phyloP scores from a whole-genome alignment of 768 basidiomycete species.

The Cyclocybe aegerita region DNA sequence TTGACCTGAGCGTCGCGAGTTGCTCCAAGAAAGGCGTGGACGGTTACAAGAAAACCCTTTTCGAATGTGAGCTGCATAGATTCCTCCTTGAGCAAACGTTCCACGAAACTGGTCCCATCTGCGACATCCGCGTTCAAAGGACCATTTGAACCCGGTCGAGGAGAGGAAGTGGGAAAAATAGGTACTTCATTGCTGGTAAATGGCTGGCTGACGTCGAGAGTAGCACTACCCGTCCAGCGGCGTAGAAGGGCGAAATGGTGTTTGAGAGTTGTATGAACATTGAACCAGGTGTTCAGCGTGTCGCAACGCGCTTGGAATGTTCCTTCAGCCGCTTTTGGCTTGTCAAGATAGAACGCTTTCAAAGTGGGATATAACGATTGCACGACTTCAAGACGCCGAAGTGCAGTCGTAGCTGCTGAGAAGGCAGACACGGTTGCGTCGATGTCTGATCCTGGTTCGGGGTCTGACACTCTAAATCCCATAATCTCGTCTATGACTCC shows the following conservation, averaged over 20 bases:
- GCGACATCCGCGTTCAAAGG: constrained; percentile 42
- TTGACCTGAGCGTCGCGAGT: constrained; percentile 87
- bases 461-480: constrained; percentile 59
- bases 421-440: constrained; percentile 46
- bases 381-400: constrained; percentile 77
- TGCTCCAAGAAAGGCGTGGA: constrained; percentile 80
- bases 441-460: constrained; percentile 31
- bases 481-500: constrained; percentile 81
- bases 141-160: constrained; percentile 15
- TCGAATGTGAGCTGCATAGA: constrained; percentile 94
- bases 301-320: constrained; percentile 83
- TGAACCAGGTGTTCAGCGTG: constrained; percentile 89
- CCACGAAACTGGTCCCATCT: constrained; percentile 86
- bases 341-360: constrained; percentile 78
- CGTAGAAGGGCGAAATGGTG: constrained; percentile 79
- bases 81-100: constrained; percentile 93
- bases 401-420: constrained; percentile 59
- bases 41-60: constrained; percentile 83
- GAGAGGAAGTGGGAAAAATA: constrained; percentile 29
- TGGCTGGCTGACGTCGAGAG: constrained; percentile 83
- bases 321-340: constrained; percentile 62
- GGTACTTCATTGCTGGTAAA: constrained; percentile 64
- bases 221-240: constrained; percentile 93
- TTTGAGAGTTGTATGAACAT: constrained; percentile 82
- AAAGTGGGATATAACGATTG: constrained; percentile 86